Evolutionary conservation across 441 rosid genomes (phyloP), one percentile per base, ranked within the genome.

Genomic region (Populus tomentosa): DNA sequence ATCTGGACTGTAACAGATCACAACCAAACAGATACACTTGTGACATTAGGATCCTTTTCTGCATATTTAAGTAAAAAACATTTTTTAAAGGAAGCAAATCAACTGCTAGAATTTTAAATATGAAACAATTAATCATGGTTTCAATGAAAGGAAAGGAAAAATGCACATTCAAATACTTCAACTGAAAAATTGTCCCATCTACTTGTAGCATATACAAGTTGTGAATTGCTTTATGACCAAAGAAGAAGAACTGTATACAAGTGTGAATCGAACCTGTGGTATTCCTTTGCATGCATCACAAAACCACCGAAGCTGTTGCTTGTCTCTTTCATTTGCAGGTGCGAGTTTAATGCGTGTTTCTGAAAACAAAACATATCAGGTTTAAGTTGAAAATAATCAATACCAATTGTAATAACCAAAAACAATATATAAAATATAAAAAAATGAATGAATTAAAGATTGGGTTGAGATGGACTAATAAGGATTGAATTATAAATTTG

Each of bases 271-370:
- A 87, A 91, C 98, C 97, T 82, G 97, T 32, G 97, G 88, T 76
- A 94, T 92, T 84, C 99, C 98, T 87, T 92, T 94, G 92, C 99
- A 94, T 53, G 98, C 95, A 86, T 95, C 89, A 77, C 92, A 92
- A 82, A 95, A 95, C 90, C 86, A 86, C 84, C 86, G 86, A 42
- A 95, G 89, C 82, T 94, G 97, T 85, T 88, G 89, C 68, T 78
- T 82, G 81, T 92, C 97, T 71, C 89, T 85, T 87, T 90, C 99
- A 76, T 77, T 87, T 70, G 85, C 90, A 21, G 98, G 83, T 59
- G 94, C 89, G 28, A 95, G 92, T 87, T 86, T 94, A 50, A 86
- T 79, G 24, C 88, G 97, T 56, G 87, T 86, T 84, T 92, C 98
- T 94, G 89, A 56, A 76, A 79, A 71, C 56, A 79, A 80, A 73